Evolutionary conservation across 2,329 filamentous ascomycete species (phyloP).

Genomic region (Teratosphaeria zuluensis): DNA sequence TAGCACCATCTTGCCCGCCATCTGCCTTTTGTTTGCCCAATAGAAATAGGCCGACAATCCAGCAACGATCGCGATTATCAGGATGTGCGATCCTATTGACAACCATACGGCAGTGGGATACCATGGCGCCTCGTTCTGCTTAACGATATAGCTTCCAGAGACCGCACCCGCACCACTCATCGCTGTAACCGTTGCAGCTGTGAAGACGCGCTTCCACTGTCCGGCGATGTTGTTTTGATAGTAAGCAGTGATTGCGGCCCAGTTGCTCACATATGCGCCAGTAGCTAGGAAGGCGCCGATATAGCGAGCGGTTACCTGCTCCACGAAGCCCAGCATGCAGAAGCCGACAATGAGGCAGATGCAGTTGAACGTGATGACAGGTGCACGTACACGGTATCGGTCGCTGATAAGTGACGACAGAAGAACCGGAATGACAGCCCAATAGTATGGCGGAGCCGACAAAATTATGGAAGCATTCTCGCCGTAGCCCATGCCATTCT

Average conservation of each 20-base stretch:
- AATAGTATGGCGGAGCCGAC: slow-evolving; percentile 59
- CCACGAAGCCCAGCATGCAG: slow-evolving; percentile 53
- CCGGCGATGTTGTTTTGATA: slow-evolving; percentile 53
- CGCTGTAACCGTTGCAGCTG: slow-evolving; percentile 50
- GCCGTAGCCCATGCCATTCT: slow-evolving; percentile 34
- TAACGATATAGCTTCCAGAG: slow-evolving; percentile 57
- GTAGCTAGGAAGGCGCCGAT: slow-evolving; percentile 57
- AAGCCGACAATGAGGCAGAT: slow-evolving; percentile 54
- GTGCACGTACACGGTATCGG: slow-evolving; percentile 48
- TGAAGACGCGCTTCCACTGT: slow-evolving; percentile 56
- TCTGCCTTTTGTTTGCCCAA: slow-evolving; percentile 19
- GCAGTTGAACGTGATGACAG: slow-evolving; percentile 56
- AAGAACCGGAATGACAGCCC: slow-evolving; percentile 54
- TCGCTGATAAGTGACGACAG: slow-evolving; percentile 55
- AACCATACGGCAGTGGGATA: slow-evolving; percentile 60
- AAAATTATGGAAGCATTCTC: slow-evolving; percentile 45
- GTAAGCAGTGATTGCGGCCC: slow-evolving; percentile 56
- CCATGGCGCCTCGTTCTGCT: slow-evolving; percentile 49
- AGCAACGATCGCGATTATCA: slow-evolving; percentile 19
- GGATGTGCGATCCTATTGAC: slow-evolving; percentile 43
- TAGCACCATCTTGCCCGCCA: slow-evolving; percentile 15
- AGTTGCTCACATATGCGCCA: slow-evolving; percentile 59
- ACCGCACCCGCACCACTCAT: slow-evolving; percentile 54
- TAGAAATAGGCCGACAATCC: slow-evolving; percentile 20
- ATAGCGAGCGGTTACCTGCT: slow-evolving; percentile 52